These are phyloP conservation scores for Aspergillus tamarii DNA, from an alignment of 2,329 filamentous ascomycete species.

Conservation along the genomic window DNA sequence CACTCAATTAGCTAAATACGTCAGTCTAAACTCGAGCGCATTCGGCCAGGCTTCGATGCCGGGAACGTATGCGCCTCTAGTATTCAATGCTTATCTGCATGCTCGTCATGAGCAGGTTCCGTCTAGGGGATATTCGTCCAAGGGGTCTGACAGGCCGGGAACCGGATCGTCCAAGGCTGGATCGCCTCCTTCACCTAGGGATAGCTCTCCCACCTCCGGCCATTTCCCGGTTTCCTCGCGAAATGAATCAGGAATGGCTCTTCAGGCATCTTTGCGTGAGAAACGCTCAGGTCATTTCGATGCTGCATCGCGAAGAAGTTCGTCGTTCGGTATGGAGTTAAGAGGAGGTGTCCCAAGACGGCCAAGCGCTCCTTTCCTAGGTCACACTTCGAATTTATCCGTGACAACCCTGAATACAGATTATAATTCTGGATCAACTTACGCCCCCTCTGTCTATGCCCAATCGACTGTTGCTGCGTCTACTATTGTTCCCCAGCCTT, in stretches of 20 bases:
- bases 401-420: slow-evolving; percentile 50
- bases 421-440: slow-evolving; percentile 44
- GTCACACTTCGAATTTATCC: slow-evolving; percentile 55
- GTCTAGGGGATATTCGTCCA: slow-evolving; percentile 46
- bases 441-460: slow-evolving; percentile 54
- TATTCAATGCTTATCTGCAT: slow-evolving; percentile 91
- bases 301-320: slow-evolving; percentile 78
- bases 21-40: slow-evolving; percentile 83
- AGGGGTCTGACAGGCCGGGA: slow-evolving; percentile 68
- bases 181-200: slow-evolving; percentile 61
- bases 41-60: slow-evolving; percentile 70
- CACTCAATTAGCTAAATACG: slow-evolving; percentile 80
- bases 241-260: slow-evolving; percentile 87
- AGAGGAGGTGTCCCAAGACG: slow-evolving; percentile 57
- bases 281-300: slow-evolving; percentile 95
- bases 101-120: slow-evolving; percentile 66
- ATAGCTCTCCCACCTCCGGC: slow-evolving; percentile 73
- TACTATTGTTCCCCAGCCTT: slow-evolving; percentile 52
- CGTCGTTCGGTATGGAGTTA: slow-evolving; percentile 84
- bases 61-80: slow-evolving; percentile 59
- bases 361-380: slow-evolving; percentile 73
- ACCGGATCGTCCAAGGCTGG: slow-evolving; percentile 63
- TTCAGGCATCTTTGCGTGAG: slow-evolving; percentile 84
- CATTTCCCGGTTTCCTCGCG: slow-evolving; percentile 80
- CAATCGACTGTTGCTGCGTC: slow-evolving; percentile 55